Evolutionary conservation across 495 filamentous ascomycete species (phyloP), one percentile per base, ranked within the genome.

Genomic region (Echria macrotheca): DNA sequence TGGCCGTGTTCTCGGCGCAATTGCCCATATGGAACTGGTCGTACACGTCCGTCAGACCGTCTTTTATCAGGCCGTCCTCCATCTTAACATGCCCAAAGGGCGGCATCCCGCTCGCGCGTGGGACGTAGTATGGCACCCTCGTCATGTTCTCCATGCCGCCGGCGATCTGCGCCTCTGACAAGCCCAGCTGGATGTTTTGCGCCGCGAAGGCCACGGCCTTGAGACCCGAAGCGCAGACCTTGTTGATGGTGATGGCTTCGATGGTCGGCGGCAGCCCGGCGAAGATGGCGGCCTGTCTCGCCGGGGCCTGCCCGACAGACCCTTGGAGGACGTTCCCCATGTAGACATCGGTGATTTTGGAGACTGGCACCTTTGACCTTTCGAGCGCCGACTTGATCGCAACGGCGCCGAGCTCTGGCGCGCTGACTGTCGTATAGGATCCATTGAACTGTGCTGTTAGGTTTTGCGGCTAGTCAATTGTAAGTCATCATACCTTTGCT

Each of bases 81-180:
- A 91, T 70, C 63, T 84, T 83, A 57, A 94, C 73, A 51, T 94
- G 81, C 26, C 93, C 93, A 56, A 96, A 95, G 0, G 87, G 69
- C 4, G 90, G 86, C 55, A 89, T 71, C 52, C 82, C 78, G 58
- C 79, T 84, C 1, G 85, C 76, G 12, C 93, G 83, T 9, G 83
- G 80, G 12, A 94, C 69, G 60, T 98, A 96, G 72, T 94, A 95
- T 5, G 93, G 93, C 4, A 95, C 89, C 29, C 84, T 79, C 22
- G 85, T 84, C 93, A 98, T 98, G 69, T 87, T 96, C 72, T 98
- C 93, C 83, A 98, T 94, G 18, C 93, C 93, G 53, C 93, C 93
- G 7, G 91, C 93, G 15, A 96, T 76, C 58, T 93, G 86, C 1
- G 86, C 89, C 53, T 91, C 85, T 11, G 88, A 78, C 5, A 91